Evolutionary conservation across 2,329 filamentous ascomycete genomes (phyloP).

Genomic region (Cercospora berteroae): DNA sequence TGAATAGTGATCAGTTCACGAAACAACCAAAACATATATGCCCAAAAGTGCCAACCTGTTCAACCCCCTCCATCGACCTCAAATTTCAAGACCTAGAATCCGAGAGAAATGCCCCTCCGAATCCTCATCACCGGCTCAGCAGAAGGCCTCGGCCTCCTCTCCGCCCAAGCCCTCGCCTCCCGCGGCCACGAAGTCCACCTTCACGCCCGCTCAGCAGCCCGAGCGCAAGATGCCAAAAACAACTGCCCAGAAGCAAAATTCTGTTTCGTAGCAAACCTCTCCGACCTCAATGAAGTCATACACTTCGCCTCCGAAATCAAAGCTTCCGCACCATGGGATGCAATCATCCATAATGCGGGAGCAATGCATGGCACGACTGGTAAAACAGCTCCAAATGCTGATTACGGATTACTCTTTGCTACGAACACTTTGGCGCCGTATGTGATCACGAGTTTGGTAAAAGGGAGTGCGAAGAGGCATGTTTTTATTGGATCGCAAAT

Average conservation of each 20-base stretch:
- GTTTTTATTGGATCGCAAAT: constrained; percentile 12
- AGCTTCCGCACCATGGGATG: constrained; percentile 1
- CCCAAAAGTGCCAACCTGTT: too few relatives aligned
- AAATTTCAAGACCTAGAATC: too few relatives aligned
- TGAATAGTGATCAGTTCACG: too few relatives aligned
- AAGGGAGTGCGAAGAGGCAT: background rate
- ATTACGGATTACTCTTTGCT: constrained; percentile 8
- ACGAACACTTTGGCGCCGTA: constrained; percentile 16
- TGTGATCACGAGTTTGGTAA: constrained; percentile 8
- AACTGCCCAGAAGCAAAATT: constrained; percentile 9
- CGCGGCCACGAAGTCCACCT: constrained; percentile 16
- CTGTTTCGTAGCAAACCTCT: constrained; percentile 15
- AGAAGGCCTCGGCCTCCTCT: constrained; percentile 9
- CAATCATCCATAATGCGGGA: constrained; percentile 14
- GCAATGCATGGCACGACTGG: constrained; percentile 9
- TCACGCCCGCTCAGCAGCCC: constrained; percentile 5
- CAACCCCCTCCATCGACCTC: too few relatives aligned
- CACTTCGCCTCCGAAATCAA: constrained; percentile 8
- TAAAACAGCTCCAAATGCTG: constrained; percentile 6
- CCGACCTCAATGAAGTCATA: constrained; percentile 5
- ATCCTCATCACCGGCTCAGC: constrained; percentile 19
- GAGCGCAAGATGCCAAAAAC: constrained; percentile 8
- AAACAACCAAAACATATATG: too few relatives aligned
- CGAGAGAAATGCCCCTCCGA: background rate
- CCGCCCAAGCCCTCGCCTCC: constrained; percentile 8